These are phyloP conservation scores for Globisporangium solare DNA, from an alignment of 352 stramenopile species.

Conservation along the genomic window DNA sequence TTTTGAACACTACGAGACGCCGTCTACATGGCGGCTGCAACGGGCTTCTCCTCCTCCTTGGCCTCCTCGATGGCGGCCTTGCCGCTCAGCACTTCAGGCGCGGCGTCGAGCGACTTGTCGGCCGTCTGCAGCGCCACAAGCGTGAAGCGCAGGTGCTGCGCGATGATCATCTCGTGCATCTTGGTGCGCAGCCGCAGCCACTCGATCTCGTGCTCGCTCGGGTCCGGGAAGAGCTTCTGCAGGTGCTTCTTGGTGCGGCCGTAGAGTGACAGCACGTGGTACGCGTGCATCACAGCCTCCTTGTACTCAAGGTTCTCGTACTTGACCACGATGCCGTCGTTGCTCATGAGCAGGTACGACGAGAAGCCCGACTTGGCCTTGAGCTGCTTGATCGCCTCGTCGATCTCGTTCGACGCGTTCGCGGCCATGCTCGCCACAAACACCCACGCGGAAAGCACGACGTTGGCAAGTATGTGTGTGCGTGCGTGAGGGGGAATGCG, in stretches of 20 bases:
- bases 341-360: conserved; percentile 91
- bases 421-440: conserved; percentile 68
- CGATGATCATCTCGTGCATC: conserved; percentile 91
- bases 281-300: conserved; percentile 88
- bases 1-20: neutral
- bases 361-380: conserved; percentile 89
- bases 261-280: conserved; percentile 88
- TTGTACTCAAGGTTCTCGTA: conserved; percentile 91
- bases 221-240: conserved; percentile 81
- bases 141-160: conserved; percentile 84
- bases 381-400: conserved; percentile 90
- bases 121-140: conserved; percentile 82
- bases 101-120: conserved; percentile 23
- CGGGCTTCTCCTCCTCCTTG: conserved; percentile 52
- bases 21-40: conserved; percentile 17
- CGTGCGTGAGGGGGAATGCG: too few relatives aligned
- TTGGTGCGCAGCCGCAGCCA: conserved; percentile 88
- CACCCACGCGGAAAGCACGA: too few relatives aligned
- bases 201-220: conserved; percentile 86
- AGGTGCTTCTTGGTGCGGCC: conserved; percentile 81
- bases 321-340: conserved; percentile 92
- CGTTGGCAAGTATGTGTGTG: too few relatives aligned
- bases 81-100: conserved; percentile 18
- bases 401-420: conserved; percentile 86
- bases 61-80: conserved; percentile 27